These are phyloP conservation scores for Kurtzmaniella cleridarum DNA, from an alignment of 805 yeast species.

Conservation along the genomic window DNA sequence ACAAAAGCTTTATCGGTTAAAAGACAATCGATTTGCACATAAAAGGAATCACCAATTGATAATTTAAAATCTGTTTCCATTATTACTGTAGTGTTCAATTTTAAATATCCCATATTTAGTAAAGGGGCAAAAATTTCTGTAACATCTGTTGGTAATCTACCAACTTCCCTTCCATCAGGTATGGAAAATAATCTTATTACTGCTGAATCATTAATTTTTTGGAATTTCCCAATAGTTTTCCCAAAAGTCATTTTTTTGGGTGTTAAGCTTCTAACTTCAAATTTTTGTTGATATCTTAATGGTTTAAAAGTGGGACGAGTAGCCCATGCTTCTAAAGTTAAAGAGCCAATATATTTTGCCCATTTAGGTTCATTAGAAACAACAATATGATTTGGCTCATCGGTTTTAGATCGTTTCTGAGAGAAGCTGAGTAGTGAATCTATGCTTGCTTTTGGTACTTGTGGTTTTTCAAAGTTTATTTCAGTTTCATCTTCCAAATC, in stretches of 20 bases:
- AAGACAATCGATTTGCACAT: constrained; percentile 63
- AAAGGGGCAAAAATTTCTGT: constrained; percentile 66
- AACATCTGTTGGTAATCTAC: constrained; percentile 66
- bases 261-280: constrained; percentile 33
- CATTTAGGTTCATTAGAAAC: constrained; percentile 13
- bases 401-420: too few species aligned
- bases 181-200: constrained; percentile 29
- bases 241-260: constrained; percentile 15
- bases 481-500: too few species aligned
- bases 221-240: constrained; percentile 5
- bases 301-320: constrained; percentile 56
- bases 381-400: too few species aligned
- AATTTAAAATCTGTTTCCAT: constrained; percentile 50
- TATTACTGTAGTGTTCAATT: constrained; percentile 53
- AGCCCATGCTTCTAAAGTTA: constrained; percentile 64
- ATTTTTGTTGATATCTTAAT: constrained; percentile 38
- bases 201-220: constrained; percentile 22
- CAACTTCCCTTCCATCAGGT: constrained; percentile 53
- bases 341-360: constrained; percentile 51
- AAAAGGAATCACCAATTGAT: constrained; percentile 72
- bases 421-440: too few species aligned
- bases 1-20: constrained; percentile 22
- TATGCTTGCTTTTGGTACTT: too few species aligned
- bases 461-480: too few species aligned
- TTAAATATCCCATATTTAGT: constrained; percentile 47